Evolutionary conservation across 352 stramenopile genomes (phyloP), one percentile per base, ranked within the genome.

Genomic region (Globisporangium solare): DNA sequence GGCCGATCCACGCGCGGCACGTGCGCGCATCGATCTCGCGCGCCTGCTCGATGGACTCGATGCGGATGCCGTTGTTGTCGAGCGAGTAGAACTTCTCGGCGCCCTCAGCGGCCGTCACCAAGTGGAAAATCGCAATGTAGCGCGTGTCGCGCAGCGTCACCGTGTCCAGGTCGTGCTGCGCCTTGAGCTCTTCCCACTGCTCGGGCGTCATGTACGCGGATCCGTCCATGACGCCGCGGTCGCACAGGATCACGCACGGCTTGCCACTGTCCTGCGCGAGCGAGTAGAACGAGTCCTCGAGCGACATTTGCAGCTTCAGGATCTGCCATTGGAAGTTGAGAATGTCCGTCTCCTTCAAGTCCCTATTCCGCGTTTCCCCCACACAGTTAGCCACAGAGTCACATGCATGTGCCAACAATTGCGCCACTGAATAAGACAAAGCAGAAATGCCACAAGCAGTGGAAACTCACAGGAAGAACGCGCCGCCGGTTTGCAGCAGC

Each of bases 61-160:
- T 98, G 41, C 97, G 79, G 24, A 93, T 96, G 46, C 77, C 78
- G 72, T 99, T 99, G 67, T 98, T 99, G 22, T 98, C 95, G 40
- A 98, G 70, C 15, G 96, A 96, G 72, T 99, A 99, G 66, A 95
- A 98, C 56, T 89, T 81, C 54, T 97, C 89, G 11, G 97, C 97
- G 48, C 96, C 96, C 51, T 96, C 77, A 3, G 97, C 96, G 3
- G 97, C 95, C 15, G 86, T 94, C 39, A 95, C 83, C 54, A 95
- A 71, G 68, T 95, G 86, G 68, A 95, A 89, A 55, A 95, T 88
- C 37, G 79, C 80, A 69, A 94, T 91, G 59, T 95, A 95, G 39
- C 86, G 83, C 83, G 83, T 92, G 63, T 94, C 82, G 42, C 82
- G 82, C 24, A 94, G 67, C 31, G 82, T 92, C 49, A 92, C 84